Evolutionary conservation across 2,329 filamentous ascomycete genomes (phyloP), one percentile per base, ranked within the genome.

Genomic region (Arthrobotrys sphaeroides): DNA sequence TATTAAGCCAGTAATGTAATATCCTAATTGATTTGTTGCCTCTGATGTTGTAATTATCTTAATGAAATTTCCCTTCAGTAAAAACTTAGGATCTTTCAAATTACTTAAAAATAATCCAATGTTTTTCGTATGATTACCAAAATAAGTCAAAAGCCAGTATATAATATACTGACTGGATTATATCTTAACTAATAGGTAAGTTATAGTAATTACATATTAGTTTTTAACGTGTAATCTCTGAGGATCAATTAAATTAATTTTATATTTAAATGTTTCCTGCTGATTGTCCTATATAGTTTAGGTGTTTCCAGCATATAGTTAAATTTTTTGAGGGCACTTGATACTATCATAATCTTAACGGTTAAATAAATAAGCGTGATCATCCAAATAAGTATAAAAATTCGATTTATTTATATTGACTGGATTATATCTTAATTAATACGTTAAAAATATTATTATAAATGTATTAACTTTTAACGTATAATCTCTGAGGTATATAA

Each of bases 201-300:
- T 55, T 31, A 55, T 55, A 28, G 12, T 55, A 55, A 31, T 55
- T 55, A 55, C 28, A 55, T 55, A 55, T 55, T 55, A 55, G 28
- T 31, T 55, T 55, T 55, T 55, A 55, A 55, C 49, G 49, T 55
- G 16, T 55, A 55, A 55, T 55, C 49, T 55, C 49, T 55, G 49
- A 55, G 49, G 49, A 55, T 55, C 49, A 28, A 33, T 55, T 55
- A 55, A 55, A 55, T 31, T 55, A 55, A 55, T 55, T 31, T 55
- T 28, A 31, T 55, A 31, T 55, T 55, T 55, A 33, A 47, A 47
- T 20, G 51, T 57, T 33, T 57, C 51, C 51, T 57, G 51, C 28
- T 57, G 28, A 57, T 57, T 57, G 18, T 36, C n/a, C 26, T 57
- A 38, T 57, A 38, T 57, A 57, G 16, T 57, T 36, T 57, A 57